These are phyloP conservation scores for Diacronema lutheri DNA, from an alignment of 78 protist genomes.

Conservation along the genomic window DNA sequence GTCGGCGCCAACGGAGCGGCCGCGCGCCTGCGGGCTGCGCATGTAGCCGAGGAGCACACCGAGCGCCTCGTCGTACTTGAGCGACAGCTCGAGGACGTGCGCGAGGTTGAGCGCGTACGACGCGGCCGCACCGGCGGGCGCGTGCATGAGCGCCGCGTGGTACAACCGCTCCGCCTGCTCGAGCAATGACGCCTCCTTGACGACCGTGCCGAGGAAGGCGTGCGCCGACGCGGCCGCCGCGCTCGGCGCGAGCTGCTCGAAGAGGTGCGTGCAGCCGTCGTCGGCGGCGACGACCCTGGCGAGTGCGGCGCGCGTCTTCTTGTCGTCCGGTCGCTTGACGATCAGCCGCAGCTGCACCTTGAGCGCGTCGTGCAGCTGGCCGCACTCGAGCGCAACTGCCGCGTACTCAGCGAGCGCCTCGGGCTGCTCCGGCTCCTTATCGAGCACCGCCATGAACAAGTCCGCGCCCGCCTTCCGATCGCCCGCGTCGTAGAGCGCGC, in stretches of 20 bases:
- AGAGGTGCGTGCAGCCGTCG: background rate
- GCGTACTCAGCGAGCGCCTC: background rate
- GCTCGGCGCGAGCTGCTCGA: background rate
- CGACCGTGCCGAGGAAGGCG: constrained; percentile 45
- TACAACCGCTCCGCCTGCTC: constrained; percentile 28
- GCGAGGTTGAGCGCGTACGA: constrained; percentile 50
- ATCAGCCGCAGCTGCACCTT: background rate
- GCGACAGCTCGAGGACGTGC: constrained; percentile 50
- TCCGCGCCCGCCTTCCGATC: background rate
- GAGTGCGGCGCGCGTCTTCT: background rate
- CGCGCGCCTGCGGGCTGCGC: background rate
- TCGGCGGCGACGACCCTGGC: background rate
- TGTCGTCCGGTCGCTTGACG: background rate
- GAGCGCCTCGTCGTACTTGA: constrained; percentile 28
- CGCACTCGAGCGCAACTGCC: background rate
- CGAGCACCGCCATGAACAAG: background rate
- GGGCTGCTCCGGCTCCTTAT: background rate
- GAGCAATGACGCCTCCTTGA: constrained; percentile 53
- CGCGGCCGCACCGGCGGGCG: constrained; percentile 29
- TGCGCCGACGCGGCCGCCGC: constrained; percentile 1
- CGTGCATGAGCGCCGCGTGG: background rate
- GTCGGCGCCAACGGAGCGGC: background rate
- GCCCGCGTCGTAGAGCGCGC: background rate
- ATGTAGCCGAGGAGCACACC: background rate
- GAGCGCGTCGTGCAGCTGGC: background rate